Percentiles rank a stretch among this genome's conserved stretches.
These are phyloP conservation scores for Thelephora aurantiotincta DNA, from an alignment of 768 basidiomycete genomes.

Conservation along the genomic window DNA sequence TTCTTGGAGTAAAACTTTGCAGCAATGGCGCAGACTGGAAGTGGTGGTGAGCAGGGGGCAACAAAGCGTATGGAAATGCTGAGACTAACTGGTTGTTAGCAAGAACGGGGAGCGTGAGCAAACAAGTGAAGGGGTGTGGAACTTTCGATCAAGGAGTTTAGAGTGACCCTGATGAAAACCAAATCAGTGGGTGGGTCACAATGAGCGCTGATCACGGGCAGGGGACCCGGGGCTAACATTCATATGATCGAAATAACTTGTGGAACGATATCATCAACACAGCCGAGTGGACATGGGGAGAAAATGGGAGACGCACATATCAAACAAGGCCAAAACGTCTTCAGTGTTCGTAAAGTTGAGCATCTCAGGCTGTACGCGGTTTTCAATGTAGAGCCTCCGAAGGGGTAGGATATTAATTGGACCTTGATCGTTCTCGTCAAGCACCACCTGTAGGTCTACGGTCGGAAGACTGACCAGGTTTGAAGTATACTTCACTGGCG, in stretches of 20 bases:
- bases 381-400: conserved; percentile 71
- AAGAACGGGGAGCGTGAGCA: conserved; percentile 92
- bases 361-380: conserved; percentile 89
- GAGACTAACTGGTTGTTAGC: conserved; percentile 70
- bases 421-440: conserved; percentile 27
- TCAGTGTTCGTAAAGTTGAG: conserved; percentile 76
- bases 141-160: conserved; percentile 69
- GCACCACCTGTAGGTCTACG: conserved; percentile 1
- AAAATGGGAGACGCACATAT: conserved; percentile 46
- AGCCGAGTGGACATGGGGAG: conserved; percentile 4
- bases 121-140: conserved; percentile 89
- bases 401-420: conserved; percentile 83
- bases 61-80: neutral
- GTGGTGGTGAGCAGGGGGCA: neutral
- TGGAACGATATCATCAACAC: conserved; percentile 6
- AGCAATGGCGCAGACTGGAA: conserved; percentile 83
- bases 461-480: conserved; percentile 45
- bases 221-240: conserved; percentile 41
- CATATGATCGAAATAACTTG: conserved; percentile 64
- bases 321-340: conserved; percentile 83
- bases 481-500: conserved; percentile 83
- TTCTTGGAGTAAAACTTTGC: conserved; percentile 78
- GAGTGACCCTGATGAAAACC: conserved; percentile 46
- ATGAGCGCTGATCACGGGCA: conserved; percentile 1
- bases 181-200: conserved; percentile 5